Base-by-base conservation (phyloP, 257 asterid species). In the Ligustrum vulgare region DNA sequence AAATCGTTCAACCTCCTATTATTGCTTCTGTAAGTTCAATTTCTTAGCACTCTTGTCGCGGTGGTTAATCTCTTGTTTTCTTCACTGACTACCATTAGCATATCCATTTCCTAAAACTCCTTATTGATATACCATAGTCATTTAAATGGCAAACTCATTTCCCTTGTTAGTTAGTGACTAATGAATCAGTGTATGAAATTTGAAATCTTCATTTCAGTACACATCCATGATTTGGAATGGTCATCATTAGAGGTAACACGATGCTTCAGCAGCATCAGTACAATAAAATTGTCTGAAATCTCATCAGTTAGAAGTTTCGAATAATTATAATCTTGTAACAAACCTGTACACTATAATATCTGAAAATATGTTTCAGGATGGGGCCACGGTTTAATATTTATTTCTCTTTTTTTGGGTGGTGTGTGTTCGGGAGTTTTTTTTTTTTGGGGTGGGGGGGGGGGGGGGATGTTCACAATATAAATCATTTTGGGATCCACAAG, bases 1-100 rank as follows among this genome's bases (percentile, higher is more conserved):
- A 94, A 82, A 86, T 94, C 39, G 62, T 93, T 79, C 98, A 93
- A 78, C 99, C 99, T 33, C 98, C 99, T 36, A 95, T 95, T 66
- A 93, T 95, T 80, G 98, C 99, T 73, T 91, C 99, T 12, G 99
- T 95, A 84, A 91, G 99, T 87, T 62, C 71, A 74, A 32, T 15
- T 67, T 76, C 80, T 78, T 67, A 43, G 45, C 10, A 3, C 74
- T 23, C 49, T 78, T 76, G 22, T 28, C 5, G 31, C 25, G 37
- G 3, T 45, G 31, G 76, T 8, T 49, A 18, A n/a, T n/a, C 23
- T 18, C 3, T 35, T 65, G 43, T 8, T 69, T 41, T n/a, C 58
- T 28, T 39, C 60, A 74, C 49, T 62, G 31, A 31, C 35, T 56
- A 63, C 11, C 10, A 20, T 12, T 56, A 31, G 64, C 64, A 7